Base-by-base conservation (phyloP, 371 early-diverging fungal genomes). In the Fennellomyces sp. region DNA sequence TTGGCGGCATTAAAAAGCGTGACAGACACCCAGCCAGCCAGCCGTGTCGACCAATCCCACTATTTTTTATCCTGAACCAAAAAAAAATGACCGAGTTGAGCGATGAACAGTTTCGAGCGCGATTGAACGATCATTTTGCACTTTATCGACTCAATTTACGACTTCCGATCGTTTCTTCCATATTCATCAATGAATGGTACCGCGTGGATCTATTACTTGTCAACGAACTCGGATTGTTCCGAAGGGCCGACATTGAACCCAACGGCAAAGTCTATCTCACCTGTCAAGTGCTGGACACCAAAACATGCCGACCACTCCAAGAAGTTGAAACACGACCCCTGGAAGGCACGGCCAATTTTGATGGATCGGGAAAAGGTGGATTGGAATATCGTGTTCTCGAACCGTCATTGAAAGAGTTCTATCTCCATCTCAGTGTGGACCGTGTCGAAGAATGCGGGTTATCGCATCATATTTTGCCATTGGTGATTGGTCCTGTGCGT, bases 401-500 rank as follows among this genome's bases (percentile, higher is more conserved):
- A 33, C 35, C n/a, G n/a, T n/a, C n/a, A n/a, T n/a, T n/a, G n/a
- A n/a, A n/a, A n/a, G n/a, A n/a, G n/a, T 23, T 50, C 0, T 79
- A 65, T 17, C 36, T 76, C 23, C 31, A 17, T 27, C 38, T 58
- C 13, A 19, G 5, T 12, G 13, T 48, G n/a, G 21, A 30, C 30
- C 36, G 25, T 3, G 54, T 49, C 11, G 36, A 31, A 47, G 23
- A 25, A 48, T 30, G 27, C 13, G 21, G 48, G n/a, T 12, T 29
- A 8, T 59, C 49, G 8, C 49, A n/a, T 5, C 29, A 54, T 23
- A 69, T 81, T 3, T 47, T 81, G 11, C 78, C 85, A 0, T 41
- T 82, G 15, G 69, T 79, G 5, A 61, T 84, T 17, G 85, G 85
- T 0, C 85, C 85, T 1, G 45, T 80, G 56, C 17, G 33, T 52